Conservation (phyloP, 345 rosid genomes). For the Kandelia obovata region DNA sequence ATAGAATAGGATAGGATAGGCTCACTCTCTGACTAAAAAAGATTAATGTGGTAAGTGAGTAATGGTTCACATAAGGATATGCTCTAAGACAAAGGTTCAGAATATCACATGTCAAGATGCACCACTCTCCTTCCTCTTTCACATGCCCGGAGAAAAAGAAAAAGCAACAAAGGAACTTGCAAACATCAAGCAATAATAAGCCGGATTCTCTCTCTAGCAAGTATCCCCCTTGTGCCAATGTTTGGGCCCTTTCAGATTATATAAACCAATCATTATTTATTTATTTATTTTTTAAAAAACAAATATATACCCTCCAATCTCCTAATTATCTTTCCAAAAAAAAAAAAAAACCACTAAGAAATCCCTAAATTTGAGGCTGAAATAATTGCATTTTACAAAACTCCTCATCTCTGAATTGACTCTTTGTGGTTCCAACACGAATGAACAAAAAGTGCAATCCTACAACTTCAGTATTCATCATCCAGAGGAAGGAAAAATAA, state of each 20-base stretch:
- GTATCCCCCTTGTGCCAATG: background rate
- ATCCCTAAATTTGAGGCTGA: conserved; percentile 28
- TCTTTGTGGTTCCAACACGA: conserved; percentile 16
- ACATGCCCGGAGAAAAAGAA: background rate
- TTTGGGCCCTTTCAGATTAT: conserved; percentile 3
- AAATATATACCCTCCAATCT: conserved; percentile 5
- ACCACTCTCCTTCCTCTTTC: too few relatives aligned
- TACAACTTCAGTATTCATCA: background rate
- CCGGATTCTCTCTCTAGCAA: background rate
- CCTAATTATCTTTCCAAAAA: background rate
- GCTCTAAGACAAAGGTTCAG: background rate
- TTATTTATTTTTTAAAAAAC: background rate
- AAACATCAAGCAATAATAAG: background rate
- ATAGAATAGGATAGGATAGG: too few relatives aligned
- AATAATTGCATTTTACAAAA: conserved; percentile 2
- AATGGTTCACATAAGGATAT: background rate
- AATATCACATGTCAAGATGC: conserved; percentile 3
- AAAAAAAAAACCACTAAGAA: background rate
- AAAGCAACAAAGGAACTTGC: background rate
- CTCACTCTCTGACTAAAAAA: too few relatives aligned
- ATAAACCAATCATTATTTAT: conserved; percentile 15
- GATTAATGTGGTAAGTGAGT: too few relatives aligned
- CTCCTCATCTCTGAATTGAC: background rate
- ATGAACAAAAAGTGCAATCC: background rate
- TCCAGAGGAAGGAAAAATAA: too few relatives aligned